phyloP scores from a whole-genome alignment of 352 stramenopile species.

The Paralagenidium karlingii region DNA sequence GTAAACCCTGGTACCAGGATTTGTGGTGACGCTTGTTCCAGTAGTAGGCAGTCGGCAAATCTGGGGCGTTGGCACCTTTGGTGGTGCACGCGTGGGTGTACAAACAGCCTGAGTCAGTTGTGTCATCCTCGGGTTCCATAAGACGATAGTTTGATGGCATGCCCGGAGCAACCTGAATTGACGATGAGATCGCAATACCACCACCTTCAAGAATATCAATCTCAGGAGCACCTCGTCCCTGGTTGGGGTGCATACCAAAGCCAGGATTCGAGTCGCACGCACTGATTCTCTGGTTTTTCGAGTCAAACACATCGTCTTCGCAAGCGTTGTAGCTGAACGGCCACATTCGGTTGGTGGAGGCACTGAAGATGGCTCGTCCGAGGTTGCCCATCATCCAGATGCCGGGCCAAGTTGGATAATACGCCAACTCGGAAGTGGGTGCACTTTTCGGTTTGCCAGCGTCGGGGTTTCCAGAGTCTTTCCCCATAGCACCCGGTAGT shows the following conservation, averaged over 20 bases:
- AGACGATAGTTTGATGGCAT: conserved; percentile 38
- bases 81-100: conserved; percentile 1
- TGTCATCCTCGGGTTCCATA: conserved; percentile 1
- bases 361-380: conserved; percentile 89
- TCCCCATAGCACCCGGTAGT: conserved; percentile 70
- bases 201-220: conserved; percentile 92
- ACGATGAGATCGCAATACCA: conserved; percentile 50
- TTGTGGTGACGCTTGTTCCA: conserved; percentile 15
- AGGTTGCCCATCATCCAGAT: conserved; percentile 95
- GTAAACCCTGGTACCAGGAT: conserved; percentile 27
- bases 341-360: conserved; percentile 90
- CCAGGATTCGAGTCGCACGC: conserved; percentile 87
- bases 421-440: conserved; percentile 13
- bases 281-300: conserved; percentile 57
- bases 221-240: conserved; percentile 88
- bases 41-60: conserved; percentile 16
- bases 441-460: conserved; percentile 63
- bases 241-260: conserved; percentile 81
- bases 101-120: conserved; percentile 10
- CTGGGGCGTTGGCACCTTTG: conserved; percentile 16
- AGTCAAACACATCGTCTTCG: conserved; percentile 72
- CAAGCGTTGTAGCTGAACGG: conserved; percentile 93
- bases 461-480: conserved; percentile 48
- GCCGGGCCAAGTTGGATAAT: conserved; percentile 84
- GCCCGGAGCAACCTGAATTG: conserved; percentile 57